phyloP scores from a whole-genome alignment of 441 rosid species.

The Iberis amara region DNA sequence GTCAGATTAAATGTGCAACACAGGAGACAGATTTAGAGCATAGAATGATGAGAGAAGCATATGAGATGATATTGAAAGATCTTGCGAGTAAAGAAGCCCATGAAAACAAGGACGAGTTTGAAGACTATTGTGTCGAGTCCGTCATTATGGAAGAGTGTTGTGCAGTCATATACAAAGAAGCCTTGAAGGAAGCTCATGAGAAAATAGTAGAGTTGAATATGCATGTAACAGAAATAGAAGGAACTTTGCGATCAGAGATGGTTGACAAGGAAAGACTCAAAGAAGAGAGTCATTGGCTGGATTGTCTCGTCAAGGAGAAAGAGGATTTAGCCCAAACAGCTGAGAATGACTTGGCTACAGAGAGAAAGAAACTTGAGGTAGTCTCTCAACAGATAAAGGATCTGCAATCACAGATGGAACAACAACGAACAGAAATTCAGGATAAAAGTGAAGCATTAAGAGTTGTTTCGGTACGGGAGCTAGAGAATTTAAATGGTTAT shows the following conservation, averaged over 20 bases:
- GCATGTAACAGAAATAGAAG: constrained; percentile 45
- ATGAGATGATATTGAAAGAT: constrained; percentile 39
- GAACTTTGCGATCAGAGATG: constrained; percentile 33
- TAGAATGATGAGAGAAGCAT: constrained; percentile 34
- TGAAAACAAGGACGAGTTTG: constrained; percentile 35
- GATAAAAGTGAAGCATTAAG: constrained; percentile 36
- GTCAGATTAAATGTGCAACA: constrained; percentile 31
- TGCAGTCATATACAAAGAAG: constrained; percentile 41
- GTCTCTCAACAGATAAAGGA: constrained; percentile 40
- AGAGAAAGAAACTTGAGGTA: constrained; percentile 37
- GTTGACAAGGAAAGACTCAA: constrained; percentile 50
- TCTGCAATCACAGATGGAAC: constrained; percentile 36
- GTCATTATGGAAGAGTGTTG: constrained; percentile 39
- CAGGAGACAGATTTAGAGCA: constrained; percentile 38
- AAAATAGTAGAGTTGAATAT: constrained; percentile 39
- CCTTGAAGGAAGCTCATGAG: constrained; percentile 59
- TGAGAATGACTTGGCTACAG: constrained; percentile 37
- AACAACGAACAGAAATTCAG: constrained; percentile 37
- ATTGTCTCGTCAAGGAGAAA: constrained; percentile 39
- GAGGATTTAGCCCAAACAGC: constrained; percentile 42
- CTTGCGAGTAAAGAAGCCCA: constrained; percentile 32
- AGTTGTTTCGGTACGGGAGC: constrained; percentile 35
- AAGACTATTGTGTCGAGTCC: constrained; percentile 47
- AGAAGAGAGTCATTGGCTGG: constrained; percentile 35
- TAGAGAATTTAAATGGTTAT: constrained; percentile 35